Percentiles rank a stretch among this genome's conserved stretches.
These are phyloP conservation scores for Mortierella alpina DNA, from an alignment of 192 early-diverging fungal species.

Conservation along the genomic window DNA sequence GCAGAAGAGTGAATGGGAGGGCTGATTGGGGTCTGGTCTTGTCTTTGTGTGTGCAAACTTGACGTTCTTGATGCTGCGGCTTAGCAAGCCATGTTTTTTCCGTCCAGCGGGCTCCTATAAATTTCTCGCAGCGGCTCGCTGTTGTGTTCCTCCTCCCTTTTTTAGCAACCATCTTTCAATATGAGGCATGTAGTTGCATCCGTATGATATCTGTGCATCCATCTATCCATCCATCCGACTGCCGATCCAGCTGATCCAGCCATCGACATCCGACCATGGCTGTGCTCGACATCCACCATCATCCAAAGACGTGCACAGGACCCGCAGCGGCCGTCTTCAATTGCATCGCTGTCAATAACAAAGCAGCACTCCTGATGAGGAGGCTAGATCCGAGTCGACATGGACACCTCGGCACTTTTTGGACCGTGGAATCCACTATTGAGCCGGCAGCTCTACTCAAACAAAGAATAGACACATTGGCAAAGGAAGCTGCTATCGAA, in stretches of 20 bases:
- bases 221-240: slow-evolving; percentile 42
- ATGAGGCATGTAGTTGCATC: slow-evolving; percentile 42
- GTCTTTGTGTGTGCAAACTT: slow-evolving; percentile 8
- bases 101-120: not conserved
- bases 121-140: not conserved
- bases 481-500: no score
- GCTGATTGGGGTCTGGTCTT: not conserved
- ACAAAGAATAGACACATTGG: no score
- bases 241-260: not conserved
- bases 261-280: not conserved
- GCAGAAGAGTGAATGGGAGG: not conserved
- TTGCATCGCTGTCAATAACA: not conserved
- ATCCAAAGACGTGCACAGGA: not conserved
- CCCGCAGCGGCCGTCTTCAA: not conserved
- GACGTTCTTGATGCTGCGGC: no score
- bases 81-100: slow-evolving; percentile 25
- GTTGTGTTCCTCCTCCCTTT: slow-evolving; percentile 45
- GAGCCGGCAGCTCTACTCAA: no score
- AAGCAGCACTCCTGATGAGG: not conserved
- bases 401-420: no score
- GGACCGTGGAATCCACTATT: no score
- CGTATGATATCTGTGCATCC: not conserved
- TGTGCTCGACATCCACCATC: not conserved
- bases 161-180: slow-evolving; percentile 53
- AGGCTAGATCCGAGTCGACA: no score